Conservation (phyloP, 2,329 filamentous ascomycete genomes). For the Penicillium sp. region DNA sequence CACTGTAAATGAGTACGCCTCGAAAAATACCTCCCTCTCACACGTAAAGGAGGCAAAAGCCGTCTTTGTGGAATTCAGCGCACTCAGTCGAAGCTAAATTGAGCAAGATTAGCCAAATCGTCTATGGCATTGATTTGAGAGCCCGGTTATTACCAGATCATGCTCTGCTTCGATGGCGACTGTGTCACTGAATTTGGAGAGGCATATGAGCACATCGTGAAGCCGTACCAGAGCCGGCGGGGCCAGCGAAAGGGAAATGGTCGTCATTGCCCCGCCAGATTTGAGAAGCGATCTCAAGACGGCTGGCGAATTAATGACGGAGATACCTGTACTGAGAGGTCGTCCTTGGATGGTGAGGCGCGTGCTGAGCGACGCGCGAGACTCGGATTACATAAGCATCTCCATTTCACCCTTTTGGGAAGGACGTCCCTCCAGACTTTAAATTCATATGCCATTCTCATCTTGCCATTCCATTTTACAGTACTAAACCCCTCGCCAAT, state of each 20-base stretch:
- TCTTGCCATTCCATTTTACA: too few species aligned
- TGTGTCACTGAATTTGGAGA: constrained; percentile 64
- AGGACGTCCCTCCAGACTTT: neutral
- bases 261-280: constrained; percentile 30
- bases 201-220: constrained; percentile 61
- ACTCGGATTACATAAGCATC: neutral
- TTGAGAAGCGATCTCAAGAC: neutral
- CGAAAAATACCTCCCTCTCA: constrained; percentile 57
- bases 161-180: constrained; percentile 63
- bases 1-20: constrained; percentile 56
- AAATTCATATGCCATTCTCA: too few species aligned
- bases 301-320: neutral
- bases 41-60: constrained; percentile 63
- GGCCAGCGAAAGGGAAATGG: constrained; percentile 55
- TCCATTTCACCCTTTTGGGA: neutral
- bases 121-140: neutral
- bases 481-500: too few species aligned
- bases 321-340: neutral
- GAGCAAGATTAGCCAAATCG: constrained; percentile 7
- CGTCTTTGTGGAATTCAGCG: constrained; percentile 64
- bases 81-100: constrained; percentile 59
- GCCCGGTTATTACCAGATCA: constrained; percentile 50
- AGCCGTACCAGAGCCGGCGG: constrained; percentile 58
- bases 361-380: neutral
- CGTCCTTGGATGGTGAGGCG: neutral